These are phyloP conservation scores for Trifolium pratense DNA, from an alignment of 306 rosid genomes.

Conservation along the genomic window DNA sequence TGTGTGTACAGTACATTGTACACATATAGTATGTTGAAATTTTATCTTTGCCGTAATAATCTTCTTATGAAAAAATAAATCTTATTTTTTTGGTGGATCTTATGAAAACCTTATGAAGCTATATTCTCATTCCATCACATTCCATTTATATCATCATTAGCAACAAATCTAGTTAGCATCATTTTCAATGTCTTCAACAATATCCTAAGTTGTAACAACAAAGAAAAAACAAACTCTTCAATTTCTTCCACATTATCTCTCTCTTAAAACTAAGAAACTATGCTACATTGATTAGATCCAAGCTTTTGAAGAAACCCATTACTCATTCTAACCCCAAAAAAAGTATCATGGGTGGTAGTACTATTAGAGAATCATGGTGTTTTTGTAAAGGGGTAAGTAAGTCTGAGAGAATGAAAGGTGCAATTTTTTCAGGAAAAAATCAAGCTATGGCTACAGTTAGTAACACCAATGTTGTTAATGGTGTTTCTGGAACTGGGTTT, in stretches of 20 bases:
- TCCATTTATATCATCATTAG: background rate
- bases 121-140: background rate
- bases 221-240: background rate
- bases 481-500: conserved; percentile 58
- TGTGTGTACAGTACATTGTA: too few species aligned
- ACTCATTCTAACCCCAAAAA: conserved; percentile 7
- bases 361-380: conserved; percentile 87
- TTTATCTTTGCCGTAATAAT: background rate
- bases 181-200: conserved; percentile 4
- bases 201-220: background rate
- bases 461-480: conserved; percentile 39
- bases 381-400: conserved; percentile 95
- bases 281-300: conserved; percentile 46
- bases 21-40: too few species aligned
- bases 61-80: background rate
- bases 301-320: conserved; percentile 38
- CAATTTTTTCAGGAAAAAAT: conserved; percentile 74
- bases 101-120: background rate
- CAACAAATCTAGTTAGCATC: background rate
- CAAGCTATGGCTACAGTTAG: conserved; percentile 74
- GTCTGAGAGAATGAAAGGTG: conserved; percentile 78
- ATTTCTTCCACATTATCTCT: background rate
- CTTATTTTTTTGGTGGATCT: too few species aligned
- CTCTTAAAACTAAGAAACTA: background rate
- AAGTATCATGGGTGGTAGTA: conserved; percentile 65